Evolutionary conservation across 805 yeast species (phyloP).

Genomic region (Yamadazyma endophytica): DNA sequence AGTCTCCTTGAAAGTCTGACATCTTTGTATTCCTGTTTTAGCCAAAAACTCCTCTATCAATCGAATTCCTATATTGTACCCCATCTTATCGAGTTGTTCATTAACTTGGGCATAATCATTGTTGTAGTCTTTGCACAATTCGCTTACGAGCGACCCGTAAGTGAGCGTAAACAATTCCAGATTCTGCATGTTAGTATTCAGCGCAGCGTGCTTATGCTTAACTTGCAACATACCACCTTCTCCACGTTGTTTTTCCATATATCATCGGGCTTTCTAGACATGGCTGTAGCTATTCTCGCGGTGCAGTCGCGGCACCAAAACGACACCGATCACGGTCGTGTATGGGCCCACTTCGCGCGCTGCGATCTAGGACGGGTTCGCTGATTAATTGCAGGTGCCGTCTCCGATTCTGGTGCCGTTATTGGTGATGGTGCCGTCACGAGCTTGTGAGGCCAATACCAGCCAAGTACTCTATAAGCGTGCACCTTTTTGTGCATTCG

Average conservation of each 20-base stretch:
- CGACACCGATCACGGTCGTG: too few species aligned
- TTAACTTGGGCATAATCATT: slow-evolving; percentile 77
- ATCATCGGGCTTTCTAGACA: too few species aligned
- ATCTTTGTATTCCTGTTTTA: slow-evolving; percentile 79
- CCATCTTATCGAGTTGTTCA: slow-evolving; percentile 84
- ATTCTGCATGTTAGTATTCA: slow-evolving; percentile 41
- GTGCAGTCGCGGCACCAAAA: too few species aligned
- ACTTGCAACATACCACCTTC: slow-evolving; percentile 57
- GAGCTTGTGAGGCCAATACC: too few species aligned
- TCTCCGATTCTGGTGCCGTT: too few species aligned
- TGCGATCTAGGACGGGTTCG: not conserved
- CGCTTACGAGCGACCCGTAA: slow-evolving; percentile 91
- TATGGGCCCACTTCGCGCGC: too few species aligned
- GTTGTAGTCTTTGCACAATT: slow-evolving; percentile 77
- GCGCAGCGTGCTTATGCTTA: not conserved
- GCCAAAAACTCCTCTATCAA: slow-evolving; percentile 91
- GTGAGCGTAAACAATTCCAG: slow-evolving; percentile 92
- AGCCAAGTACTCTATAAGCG: too few species aligned
- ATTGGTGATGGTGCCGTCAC: too few species aligned
- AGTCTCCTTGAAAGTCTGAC: slow-evolving; percentile 75
- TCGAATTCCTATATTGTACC: slow-evolving; percentile 88
- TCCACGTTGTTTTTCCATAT: slow-evolving; percentile 87
- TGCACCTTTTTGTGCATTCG: too few species aligned
- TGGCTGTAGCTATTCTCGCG: too few species aligned
- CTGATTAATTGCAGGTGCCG: too few species aligned